phyloP scores from a whole-genome alignment of 2,329 filamentous ascomycete genomes.

The Thyridium curvatum region DNA sequence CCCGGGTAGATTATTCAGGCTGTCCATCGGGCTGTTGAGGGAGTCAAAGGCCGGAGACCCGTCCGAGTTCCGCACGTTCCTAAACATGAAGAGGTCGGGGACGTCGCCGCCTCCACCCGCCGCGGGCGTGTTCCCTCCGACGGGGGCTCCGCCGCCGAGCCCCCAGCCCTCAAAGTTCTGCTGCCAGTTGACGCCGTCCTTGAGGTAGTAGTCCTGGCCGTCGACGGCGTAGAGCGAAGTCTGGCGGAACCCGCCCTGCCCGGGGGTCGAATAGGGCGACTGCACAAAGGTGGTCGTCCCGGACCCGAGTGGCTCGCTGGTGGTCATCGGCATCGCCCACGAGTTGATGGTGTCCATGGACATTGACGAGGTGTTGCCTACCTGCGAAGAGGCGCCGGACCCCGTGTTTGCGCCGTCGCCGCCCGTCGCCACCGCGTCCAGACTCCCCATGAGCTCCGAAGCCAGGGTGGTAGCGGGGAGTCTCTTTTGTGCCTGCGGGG shows the following conservation, averaged over 20 bases:
- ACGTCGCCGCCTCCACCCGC: constrained; percentile 8
- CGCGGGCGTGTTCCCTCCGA: constrained; percentile 4
- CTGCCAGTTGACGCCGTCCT: constrained; percentile 51
- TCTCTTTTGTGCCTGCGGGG: constrained; percentile 24
- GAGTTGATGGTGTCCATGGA: constrained; percentile 2
- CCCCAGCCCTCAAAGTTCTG: constrained; percentile 52
- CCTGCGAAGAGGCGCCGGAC: too few species aligned
- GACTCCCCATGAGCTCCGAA: constrained; percentile 17
- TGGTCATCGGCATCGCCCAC: constrained; percentile 5
- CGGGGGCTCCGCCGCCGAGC: constrained; percentile 18
- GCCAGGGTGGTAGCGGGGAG: constrained; percentile 17
- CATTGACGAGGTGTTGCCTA: neutral
- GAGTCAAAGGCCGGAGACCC: constrained; percentile 15
- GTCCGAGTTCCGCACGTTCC: constrained; percentile 13
- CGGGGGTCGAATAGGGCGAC: too few species aligned
- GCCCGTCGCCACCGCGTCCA: constrained; percentile 14
- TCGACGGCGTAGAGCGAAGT: constrained; percentile 35
- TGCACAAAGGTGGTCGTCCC: too few species aligned
- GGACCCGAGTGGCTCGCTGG: too few species aligned
- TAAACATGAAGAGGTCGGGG: constrained; percentile 19
- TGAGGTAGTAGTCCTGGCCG: constrained; percentile 51
- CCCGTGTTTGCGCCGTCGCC: too few species aligned
- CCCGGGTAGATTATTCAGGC: constrained; percentile 17
- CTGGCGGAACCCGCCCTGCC: constrained; percentile 12
- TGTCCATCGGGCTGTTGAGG: constrained; percentile 14